Conservation (phyloP, 192 early-diverging fungal species). For the Lunasporangiospora selenospora region DNA sequence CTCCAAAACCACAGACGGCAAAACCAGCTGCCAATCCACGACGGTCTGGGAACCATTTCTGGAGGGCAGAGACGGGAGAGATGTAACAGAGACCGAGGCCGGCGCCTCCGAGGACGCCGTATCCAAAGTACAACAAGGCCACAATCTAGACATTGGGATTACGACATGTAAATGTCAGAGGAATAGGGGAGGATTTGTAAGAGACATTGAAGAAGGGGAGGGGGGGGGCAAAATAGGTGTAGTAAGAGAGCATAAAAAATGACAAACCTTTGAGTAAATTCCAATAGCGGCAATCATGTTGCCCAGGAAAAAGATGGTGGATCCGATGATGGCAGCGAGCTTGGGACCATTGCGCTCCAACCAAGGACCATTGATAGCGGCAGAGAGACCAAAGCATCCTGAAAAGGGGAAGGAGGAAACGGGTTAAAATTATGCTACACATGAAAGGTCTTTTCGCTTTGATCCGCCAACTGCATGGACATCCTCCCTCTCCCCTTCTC, state of each 20-base stretch:
- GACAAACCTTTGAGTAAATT: conserved; percentile 50
- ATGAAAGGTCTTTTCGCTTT: too few relatives aligned
- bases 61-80: conserved; percentile 64
- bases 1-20: conserved; percentile 82
- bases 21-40: conserved; percentile 69
- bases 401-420: neutral
- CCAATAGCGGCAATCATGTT: conserved; percentile 68
- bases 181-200: too few relatives aligned
- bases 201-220: too few relatives aligned
- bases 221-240: too few relatives aligned
- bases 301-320: conserved; percentile 57
- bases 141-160: too few relatives aligned
- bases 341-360: conserved; percentile 64
- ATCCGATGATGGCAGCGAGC: conserved; percentile 55
- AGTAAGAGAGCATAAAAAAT: too few relatives aligned
- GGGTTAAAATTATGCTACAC: too few relatives aligned
- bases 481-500: too few relatives aligned
- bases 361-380: conserved; percentile 67
- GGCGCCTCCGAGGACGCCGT: conserved; percentile 65
- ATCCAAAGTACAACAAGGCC: conserved; percentile 68
- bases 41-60: conserved; percentile 70
- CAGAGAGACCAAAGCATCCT: conserved; percentile 61
- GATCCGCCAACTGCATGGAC: too few relatives aligned
- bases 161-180: too few relatives aligned
- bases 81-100: conserved; percentile 70